Evolutionary conservation across 202 grass and related monocot genomes (phyloP).

Genomic region (Miscanthus sacchariflorus): DNA sequence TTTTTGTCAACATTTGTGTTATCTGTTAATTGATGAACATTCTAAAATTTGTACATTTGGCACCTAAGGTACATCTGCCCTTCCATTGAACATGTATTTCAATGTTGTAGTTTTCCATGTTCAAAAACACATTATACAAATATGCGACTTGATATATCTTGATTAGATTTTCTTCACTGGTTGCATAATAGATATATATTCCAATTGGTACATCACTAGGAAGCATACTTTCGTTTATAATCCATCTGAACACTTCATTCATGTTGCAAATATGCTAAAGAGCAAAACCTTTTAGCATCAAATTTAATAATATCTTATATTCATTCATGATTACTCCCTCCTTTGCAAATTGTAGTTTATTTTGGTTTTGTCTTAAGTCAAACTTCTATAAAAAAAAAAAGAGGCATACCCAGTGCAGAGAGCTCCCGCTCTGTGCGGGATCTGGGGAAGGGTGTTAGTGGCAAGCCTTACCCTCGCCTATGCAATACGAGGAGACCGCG

Average conservation of each 20-base stretch:
- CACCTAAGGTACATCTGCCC: neutral
- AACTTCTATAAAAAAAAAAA: neutral
- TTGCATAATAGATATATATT: neutral
- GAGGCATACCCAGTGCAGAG: no score
- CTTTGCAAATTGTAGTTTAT: neutral
- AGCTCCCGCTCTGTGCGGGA: no score
- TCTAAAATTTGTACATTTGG: neutral
- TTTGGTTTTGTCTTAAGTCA: neutral
- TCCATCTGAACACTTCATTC: neutral
- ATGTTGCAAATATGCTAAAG: neutral
- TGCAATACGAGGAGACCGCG: no score
- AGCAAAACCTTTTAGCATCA: neutral
- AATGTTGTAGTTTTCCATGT: no score
- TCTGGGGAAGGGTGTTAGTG: no score
- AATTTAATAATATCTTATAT: neutral
- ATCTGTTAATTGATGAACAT: neutral
- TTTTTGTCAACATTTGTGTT: neutral
- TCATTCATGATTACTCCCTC: neutral
- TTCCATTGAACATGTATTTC: neutral
- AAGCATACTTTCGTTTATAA: neutral
- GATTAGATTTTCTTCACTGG: neutral
- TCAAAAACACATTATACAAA: neutral
- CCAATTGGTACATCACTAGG: neutral
- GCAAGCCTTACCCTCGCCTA: no score
- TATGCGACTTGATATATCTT: neutral